phyloP scores from a whole-genome alignment of 1,284 basidiomycete species.

The Coniophora puteana region DNA sequence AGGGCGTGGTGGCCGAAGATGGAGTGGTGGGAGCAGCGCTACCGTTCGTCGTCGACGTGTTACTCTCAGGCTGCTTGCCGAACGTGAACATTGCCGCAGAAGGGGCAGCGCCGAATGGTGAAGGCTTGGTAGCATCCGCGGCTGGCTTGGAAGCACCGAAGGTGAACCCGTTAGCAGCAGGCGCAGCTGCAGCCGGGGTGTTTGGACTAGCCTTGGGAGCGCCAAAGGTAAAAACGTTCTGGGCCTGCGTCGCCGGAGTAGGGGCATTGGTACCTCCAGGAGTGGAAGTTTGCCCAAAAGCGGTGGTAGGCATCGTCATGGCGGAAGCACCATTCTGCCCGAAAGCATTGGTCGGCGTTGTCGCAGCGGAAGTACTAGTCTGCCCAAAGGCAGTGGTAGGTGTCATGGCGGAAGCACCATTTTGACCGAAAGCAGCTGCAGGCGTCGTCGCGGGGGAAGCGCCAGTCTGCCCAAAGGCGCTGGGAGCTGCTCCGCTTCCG shows the following conservation, averaged over 20 bases:
- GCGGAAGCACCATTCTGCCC: slow-evolving; percentile 12
- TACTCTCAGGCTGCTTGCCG: slow-evolving; percentile 1
- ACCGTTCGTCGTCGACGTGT: slow-evolving; percentile 9
- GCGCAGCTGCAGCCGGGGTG: slow-evolving; percentile 14
- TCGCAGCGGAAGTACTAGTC: slow-evolving; percentile 7
- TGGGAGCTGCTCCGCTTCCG: slow-evolving; percentile 9
- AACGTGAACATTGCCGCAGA: slow-evolving; percentile 5
- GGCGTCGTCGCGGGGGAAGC: slow-evolving; percentile 7
- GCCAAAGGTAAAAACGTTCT: slow-evolving; percentile 1
- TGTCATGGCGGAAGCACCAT: slow-evolving; percentile 9
- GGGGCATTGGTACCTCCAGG: slow-evolving; percentile 7
- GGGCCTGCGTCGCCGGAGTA: slow-evolving; percentile 10
- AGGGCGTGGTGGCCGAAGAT: slow-evolving; percentile 7
- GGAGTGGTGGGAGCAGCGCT: too few species aligned
- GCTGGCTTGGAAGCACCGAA: slow-evolving; percentile 11
- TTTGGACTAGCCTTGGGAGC: slow-evolving; percentile 4
- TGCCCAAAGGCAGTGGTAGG: slow-evolving; percentile 12
- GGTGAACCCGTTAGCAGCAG: slow-evolving; percentile 15
- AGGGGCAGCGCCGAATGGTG: slow-evolving; percentile 17
- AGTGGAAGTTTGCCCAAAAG: slow-evolving; percentile 4
- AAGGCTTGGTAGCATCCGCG: slow-evolving; percentile 18
- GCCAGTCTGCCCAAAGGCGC: slow-evolving; percentile 9
- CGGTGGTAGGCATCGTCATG: slow-evolving; percentile 10
- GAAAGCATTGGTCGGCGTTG: slow-evolving; percentile 6
- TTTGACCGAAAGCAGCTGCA: slow-evolving; percentile 12